Evolutionary conservation across 768 basidiomycete genomes (phyloP), one percentile per base, ranked within the genome.

Genomic region (Rubroboletus pulcherrimus): DNA sequence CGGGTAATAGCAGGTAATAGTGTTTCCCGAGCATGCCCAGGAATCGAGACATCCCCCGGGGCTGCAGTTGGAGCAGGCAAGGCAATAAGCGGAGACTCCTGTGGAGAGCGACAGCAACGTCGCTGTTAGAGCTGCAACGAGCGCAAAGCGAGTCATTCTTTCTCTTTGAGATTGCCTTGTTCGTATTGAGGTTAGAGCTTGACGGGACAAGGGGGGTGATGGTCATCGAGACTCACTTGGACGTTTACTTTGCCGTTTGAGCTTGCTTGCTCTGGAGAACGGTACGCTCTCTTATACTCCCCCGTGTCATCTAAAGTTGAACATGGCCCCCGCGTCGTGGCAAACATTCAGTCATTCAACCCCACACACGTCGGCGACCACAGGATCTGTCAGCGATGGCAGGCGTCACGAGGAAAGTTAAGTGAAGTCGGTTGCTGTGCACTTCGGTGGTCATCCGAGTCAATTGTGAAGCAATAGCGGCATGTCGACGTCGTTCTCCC

Each of bases 11-110:
- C 26, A 26, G 26, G 26, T 26, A 5, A 26, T 26, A 26, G 2
- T 15, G 35, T 56, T 17, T n/a, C 38, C 52, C 10, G 44, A 53
- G 37, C 55, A 56, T n/a, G 41, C 53, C 55, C 55, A 56, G 7
- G 44, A 53, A 46, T 56, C 24, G 24, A 56, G 52, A 39, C 55
- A 53, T 35, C 33, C 52, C 21, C 37, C 42, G 11, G 37, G 3
- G 52, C 33, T 34, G 33, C 55, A 53, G n/a, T 46, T 53, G 8
- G 30, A 30, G 35, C 55, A 56, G 26, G 26, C 42, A 7, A 46
- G 38, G 24, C 55, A 56, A 4, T 17, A 35, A 7, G 53, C 44
- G 24, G 21, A 24, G 11, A 44, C 55, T 9, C 31, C 31, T 12
- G 44, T 49, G 34, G 44, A 52, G 34, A 52, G 26, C 5, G 44